Evolutionary conservation across 352 stramenopile species (phyloP).

Genomic region (Pythium rhizo-oryzae): DNA sequence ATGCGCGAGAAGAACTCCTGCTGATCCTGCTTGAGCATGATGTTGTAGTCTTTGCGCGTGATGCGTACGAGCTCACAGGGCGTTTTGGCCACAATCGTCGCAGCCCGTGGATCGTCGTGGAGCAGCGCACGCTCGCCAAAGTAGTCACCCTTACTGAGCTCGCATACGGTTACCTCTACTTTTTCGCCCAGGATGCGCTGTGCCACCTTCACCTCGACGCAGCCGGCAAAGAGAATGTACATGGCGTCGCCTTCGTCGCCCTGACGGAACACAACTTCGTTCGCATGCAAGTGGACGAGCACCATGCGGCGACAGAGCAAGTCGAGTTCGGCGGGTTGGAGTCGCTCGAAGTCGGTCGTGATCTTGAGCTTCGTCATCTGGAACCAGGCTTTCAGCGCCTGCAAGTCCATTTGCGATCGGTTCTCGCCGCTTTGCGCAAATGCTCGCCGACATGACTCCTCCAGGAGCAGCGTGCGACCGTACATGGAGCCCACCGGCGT

Average conservation of each 20-base stretch:
- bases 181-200: conserved; percentile 63
- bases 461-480: conserved; percentile 62
- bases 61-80: conserved; percentile 62
- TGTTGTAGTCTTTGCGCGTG: conserved; percentile 68
- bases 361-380: conserved; percentile 79
- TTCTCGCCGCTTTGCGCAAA: conserved; percentile 53
- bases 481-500: conserved; percentile 43
- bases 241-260: conserved; percentile 73
- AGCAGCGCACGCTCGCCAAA: conserved; percentile 73
- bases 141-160: conserved; percentile 69
- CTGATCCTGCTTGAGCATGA: conserved; percentile 76
- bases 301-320: conserved; percentile 65
- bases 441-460: conserved; percentile 68
- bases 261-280: conserved; percentile 69
- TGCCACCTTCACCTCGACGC: conserved; percentile 61
- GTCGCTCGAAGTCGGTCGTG: conserved; percentile 63
- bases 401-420: conserved; percentile 58
- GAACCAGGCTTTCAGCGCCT: conserved; percentile 72
- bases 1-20: conserved; percentile 68
- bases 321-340: conserved; percentile 64
- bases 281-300: conserved; percentile 44
- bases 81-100: conserved; percentile 63
- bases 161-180: conserved; percentile 69
- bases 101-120: conserved; percentile 58
- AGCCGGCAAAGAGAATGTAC: conserved; percentile 71